A percentile compares a stretch with the other conserved stretches of the same genome.
Evolutionary conservation across 371 early-diverging fungal genomes (phyloP).

Genomic region (Mucor circinelloides): DNA sequence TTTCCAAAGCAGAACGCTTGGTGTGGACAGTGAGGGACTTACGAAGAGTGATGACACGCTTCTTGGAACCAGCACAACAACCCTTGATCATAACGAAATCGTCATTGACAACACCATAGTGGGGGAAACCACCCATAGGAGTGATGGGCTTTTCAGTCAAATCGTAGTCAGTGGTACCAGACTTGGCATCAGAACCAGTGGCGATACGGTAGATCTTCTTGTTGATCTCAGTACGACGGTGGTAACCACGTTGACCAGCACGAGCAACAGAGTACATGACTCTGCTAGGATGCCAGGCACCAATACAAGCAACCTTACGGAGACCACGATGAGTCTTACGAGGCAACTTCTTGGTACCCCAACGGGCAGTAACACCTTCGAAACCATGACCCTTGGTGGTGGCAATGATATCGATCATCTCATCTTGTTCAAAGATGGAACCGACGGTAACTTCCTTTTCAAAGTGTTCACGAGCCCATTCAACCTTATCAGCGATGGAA

Average conservation of each 20-base stretch:
- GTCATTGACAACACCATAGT: constrained; percentile 98
- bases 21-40: constrained; percentile 97
- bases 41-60: constrained; percentile 99
- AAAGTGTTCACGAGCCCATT: constrained; percentile 97
- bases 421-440: constrained; percentile 97
- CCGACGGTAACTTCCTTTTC: constrained; percentile 95
- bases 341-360: constrained; percentile 99
- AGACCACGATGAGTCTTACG: constrained; percentile 99
- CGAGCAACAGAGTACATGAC: constrained; percentile 99
- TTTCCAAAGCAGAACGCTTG: constrained; percentile 95
- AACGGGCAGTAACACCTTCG: constrained; percentile 99
- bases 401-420: constrained; percentile 99
- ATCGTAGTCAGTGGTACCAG: constrained; percentile 98
- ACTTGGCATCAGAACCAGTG: constrained; percentile 83
- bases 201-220: constrained; percentile 99
- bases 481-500: constrained; percentile 96
- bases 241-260: constrained; percentile 99
- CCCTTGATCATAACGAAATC: constrained; percentile 99
- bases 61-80: constrained; percentile 96
- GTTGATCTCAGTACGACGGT: constrained; percentile 99
- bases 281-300: constrained; percentile 99
- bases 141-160: constrained; percentile 97
- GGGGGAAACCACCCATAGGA: constrained; percentile 99
- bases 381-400: constrained; percentile 99
- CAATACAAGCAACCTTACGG: constrained; percentile 99